Evolutionary conservation across 2,329 filamentous ascomycete species (phyloP).

Genomic region (Trichothecium sympodiale): DNA sequence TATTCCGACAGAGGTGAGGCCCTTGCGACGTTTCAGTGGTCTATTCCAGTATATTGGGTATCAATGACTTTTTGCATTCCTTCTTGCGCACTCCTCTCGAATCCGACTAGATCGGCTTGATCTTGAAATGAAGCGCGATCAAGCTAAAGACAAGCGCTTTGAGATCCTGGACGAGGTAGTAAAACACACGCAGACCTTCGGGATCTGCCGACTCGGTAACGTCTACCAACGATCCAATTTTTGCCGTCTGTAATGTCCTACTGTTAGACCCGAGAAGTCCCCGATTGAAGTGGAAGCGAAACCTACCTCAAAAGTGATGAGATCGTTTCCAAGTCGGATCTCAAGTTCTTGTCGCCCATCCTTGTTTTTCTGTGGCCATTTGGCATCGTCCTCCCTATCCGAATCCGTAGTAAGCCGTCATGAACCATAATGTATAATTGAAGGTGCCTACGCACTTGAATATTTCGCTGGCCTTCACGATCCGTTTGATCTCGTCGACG

Average conservation of each 20-base stretch:
- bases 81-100: neutral
- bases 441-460: conserved; percentile 59
- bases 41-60: conserved; percentile 1
- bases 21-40: too few species aligned
- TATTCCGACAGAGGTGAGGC: too few species aligned
- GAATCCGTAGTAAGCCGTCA: conserved; percentile 2
- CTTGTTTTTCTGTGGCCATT: conserved; percentile 99
- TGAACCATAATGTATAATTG: neutral
- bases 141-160: conserved; percentile 95
- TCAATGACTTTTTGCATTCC: neutral
- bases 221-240: conserved; percentile 93
- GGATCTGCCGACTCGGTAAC: conserved; percentile 94
- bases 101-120: conserved; percentile 55
- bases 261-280: conserved; percentile 2
- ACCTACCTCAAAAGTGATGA: conserved; percentile 91
- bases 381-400: conserved; percentile 84
- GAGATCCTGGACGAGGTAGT: conserved; percentile 94
- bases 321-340: conserved; percentile 84
- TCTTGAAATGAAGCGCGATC: conserved; percentile 97
- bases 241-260: conserved; percentile 64
- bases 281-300: neutral
- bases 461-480: conserved; percentile 95
- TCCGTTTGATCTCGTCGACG: conserved; percentile 90
- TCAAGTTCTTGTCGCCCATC: conserved; percentile 95
- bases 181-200: conserved; percentile 92